phyloP scores from a whole-genome alignment of 176 grass and related monocot genomes.

The Typha latifolia region DNA sequence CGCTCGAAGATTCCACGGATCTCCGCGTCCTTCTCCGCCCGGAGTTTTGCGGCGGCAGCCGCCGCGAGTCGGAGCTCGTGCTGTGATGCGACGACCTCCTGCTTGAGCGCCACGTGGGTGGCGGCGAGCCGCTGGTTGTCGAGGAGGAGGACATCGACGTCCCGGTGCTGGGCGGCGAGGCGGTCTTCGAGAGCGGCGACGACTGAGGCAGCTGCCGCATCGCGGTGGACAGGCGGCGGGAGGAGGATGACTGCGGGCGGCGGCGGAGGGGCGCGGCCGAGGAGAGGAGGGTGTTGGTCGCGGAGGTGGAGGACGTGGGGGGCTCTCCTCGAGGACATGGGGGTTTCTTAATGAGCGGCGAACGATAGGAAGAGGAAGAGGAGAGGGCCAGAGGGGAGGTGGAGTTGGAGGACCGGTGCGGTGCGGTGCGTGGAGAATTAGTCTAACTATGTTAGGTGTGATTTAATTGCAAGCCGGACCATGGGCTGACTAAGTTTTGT shows the following conservation, averaged over 20 bases:
- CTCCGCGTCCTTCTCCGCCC: constrained; percentile 38
- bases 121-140: constrained; percentile 92
- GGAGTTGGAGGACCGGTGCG: neutral
- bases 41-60: constrained; percentile 27
- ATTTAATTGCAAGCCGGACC: no score
- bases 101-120: constrained; percentile 79
- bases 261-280: neutral
- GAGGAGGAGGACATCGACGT: constrained; percentile 68
- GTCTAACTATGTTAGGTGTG: neutral
- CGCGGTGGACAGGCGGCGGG: constrained; percentile 3
- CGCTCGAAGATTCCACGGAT: constrained; percentile 34
- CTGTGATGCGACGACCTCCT: constrained; percentile 59
- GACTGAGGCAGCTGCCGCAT: constrained; percentile 11
- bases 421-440: neutral
- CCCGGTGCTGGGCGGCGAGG: constrained; percentile 34
- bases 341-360: neutral
- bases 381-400: neutral
- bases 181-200: constrained; percentile 41
- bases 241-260: neutral
- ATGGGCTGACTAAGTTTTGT: no score
- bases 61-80: constrained; percentile 60
- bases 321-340: constrained; percentile 45
- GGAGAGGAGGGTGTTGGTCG: constrained; percentile 16
- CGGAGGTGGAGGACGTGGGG: constrained; percentile 45
- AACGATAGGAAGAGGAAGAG: neutral